Conservation (phyloP, 495 filamentous ascomycete species). For the Penicillium coprophilum region DNA sequence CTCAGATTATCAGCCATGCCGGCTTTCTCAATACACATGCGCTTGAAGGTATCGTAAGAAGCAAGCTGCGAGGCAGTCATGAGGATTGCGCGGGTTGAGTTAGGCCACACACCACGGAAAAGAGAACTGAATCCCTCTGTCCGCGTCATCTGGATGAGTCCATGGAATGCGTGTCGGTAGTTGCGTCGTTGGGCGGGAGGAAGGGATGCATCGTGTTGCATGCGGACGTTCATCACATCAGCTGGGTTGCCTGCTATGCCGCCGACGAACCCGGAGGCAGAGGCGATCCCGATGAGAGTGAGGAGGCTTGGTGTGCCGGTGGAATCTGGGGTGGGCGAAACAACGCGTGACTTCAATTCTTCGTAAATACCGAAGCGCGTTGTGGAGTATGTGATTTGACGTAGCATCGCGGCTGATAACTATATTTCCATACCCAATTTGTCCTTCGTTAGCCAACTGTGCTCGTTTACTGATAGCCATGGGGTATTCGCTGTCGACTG, state of each 20-base stretch:
- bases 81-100: slow-evolving; percentile 81
- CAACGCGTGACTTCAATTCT: slow-evolving; percentile 73
- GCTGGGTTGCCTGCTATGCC: slow-evolving; percentile 90
- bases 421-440: slow-evolving; percentile 29
- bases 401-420: slow-evolving; percentile 87
- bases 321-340: slow-evolving; percentile 32
- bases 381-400: slow-evolving; percentile 89
- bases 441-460: slow-evolving; percentile 16
- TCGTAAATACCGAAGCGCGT: slow-evolving; percentile 95
- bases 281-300: slow-evolving; percentile 75
- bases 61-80: slow-evolving; percentile 94
- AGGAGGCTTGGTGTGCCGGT: slow-evolving; percentile 57
- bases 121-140: slow-evolving; percentile 71
- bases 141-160: slow-evolving; percentile 76
- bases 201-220: slow-evolving; percentile 92
- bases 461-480: background rate
- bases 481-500: background rate
- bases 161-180: slow-evolving; percentile 87
- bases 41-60: slow-evolving; percentile 90
- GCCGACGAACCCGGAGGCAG: slow-evolving; percentile 81
- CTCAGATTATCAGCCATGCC: slow-evolving; percentile 71
- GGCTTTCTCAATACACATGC: slow-evolving; percentile 62
- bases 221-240: slow-evolving; percentile 95
- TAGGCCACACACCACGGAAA: slow-evolving; percentile 90
- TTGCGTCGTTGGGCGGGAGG: slow-evolving; percentile 72